These are phyloP conservation scores for Termitomyces sp. DNA, from an alignment of 768 basidiomycete species.

Conservation along the genomic window DNA sequence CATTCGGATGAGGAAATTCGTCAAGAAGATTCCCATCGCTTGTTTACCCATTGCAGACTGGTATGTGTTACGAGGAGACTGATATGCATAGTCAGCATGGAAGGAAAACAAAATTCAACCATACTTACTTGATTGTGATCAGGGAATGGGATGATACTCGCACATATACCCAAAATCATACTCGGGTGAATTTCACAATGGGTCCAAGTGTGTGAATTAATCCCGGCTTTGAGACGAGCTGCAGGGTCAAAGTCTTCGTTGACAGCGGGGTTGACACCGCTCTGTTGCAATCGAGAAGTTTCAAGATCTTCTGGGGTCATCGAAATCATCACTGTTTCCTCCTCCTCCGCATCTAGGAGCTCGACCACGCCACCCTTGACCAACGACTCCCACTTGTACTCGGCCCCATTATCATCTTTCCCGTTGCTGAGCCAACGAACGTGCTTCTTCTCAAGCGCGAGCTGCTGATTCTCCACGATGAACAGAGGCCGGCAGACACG, in stretches of 20 bases:
- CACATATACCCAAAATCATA: slow-evolving; percentile 98
- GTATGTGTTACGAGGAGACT: slow-evolving; percentile 99
- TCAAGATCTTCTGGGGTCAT: slow-evolving; percentile 98
- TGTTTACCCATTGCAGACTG: slow-evolving; percentile 99
- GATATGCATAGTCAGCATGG: slow-evolving; percentile 8
- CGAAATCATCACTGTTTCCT: slow-evolving; percentile 99
- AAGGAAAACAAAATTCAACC: neutral
- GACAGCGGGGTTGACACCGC: slow-evolving; percentile 52
- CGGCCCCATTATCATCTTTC: slow-evolving; percentile 54
- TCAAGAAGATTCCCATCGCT: slow-evolving; percentile 98
- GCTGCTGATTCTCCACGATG: slow-evolving; percentile 90
- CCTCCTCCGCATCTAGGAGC: slow-evolving; percentile 95
- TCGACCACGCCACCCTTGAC: slow-evolving; percentile 89
- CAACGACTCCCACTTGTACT: slow-evolving; percentile 81
- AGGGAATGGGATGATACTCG: slow-evolving; percentile 99
- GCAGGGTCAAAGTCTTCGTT: slow-evolving; percentile 84
- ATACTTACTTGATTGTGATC: slow-evolving; percentile 92
- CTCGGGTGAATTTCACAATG: slow-evolving; percentile 99
- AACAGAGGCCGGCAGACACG: slow-evolving; percentile 96
- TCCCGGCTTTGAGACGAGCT: slow-evolving; percentile 80
- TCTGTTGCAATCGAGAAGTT: slow-evolving; percentile 66
- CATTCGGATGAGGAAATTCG: slow-evolving; percentile 98
- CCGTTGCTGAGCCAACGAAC: slow-evolving; percentile 66
- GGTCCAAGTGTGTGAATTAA: slow-evolving; percentile 90
- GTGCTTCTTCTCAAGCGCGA: slow-evolving; percentile 81